Conservation (phyloP, 139 green algal genomes). For the Coccomyxa sp. region DNA sequence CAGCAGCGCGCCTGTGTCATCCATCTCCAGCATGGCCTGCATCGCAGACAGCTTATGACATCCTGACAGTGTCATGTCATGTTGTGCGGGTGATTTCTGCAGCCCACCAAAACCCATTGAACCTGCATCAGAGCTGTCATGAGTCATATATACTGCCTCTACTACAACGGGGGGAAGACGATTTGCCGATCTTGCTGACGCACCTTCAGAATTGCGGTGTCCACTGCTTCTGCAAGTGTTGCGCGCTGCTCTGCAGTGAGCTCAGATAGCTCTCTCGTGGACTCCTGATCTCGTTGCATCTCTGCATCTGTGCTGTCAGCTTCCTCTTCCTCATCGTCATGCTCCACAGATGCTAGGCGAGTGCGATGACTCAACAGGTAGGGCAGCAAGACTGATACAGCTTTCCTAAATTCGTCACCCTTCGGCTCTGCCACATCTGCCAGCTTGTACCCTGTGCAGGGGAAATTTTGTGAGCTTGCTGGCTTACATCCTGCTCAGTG, state of each 20-base stretch:
- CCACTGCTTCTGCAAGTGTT: constrained; percentile 46
- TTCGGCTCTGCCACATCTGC: constrained; percentile 30
- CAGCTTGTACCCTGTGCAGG: constrained; percentile 17
- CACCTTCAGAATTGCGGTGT: constrained; percentile 74
- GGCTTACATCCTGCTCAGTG: too few relatives aligned
- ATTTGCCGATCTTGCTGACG: too few relatives aligned
- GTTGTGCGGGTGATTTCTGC: background rate
- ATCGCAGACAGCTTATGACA: constrained; percentile 3
- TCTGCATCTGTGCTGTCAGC: background rate
- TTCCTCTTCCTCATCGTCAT: background rate
- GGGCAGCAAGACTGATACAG: constrained; percentile 53
- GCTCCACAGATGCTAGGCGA: constrained; percentile 34
- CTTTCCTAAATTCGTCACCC: constrained; percentile 22
- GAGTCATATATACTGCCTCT: too few relatives aligned
- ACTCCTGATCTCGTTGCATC: too few relatives aligned
- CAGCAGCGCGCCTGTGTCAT: constrained; percentile 69
- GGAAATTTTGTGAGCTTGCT: too few relatives aligned
- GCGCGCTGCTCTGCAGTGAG: constrained; percentile 1
- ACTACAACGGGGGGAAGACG: too few relatives aligned
- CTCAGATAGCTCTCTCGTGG: background rate
- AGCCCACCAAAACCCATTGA: background rate
- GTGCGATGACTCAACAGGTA: constrained; percentile 73
- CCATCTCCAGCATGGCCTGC: constrained; percentile 61
- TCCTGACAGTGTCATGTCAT: background rate
- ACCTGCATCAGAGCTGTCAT: background rate